These are phyloP conservation scores for Ciborinia camelliae DNA, from an alignment of 2,329 filamentous ascomycete genomes.

Conservation along the genomic window DNA sequence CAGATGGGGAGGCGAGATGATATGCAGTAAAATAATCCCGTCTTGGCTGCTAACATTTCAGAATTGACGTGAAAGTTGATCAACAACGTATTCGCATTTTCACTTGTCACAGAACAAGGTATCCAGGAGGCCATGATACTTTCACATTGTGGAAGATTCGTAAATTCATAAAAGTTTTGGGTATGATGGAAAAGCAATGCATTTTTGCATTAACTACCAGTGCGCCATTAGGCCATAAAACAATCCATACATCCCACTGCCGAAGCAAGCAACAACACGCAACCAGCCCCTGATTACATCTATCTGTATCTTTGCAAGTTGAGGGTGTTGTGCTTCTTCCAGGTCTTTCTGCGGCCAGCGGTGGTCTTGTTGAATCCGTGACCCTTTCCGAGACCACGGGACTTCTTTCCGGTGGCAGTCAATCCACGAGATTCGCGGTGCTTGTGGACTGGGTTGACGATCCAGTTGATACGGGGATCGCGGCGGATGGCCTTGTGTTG, in stretches of 20 bases:
- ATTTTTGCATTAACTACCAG: conserved; percentile 26
- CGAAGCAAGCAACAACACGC: conserved; percentile 30
- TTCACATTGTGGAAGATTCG: conserved; percentile 22
- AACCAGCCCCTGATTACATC: conserved; percentile 33
- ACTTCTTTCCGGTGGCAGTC: conserved; percentile 99
- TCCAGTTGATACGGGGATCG: conserved; percentile 99
- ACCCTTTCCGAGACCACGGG: conserved; percentile 98
- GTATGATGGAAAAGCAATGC: conserved; percentile 26
- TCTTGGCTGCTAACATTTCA: background rate
- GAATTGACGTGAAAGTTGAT: background rate
- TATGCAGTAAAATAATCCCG: background rate
- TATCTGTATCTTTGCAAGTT: conserved; percentile 98
- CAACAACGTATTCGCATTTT: background rate
- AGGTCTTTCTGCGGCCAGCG: conserved; percentile 98
- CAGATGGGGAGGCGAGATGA: background rate
- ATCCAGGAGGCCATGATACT: background rate
- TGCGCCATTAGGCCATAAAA: conserved; percentile 25
- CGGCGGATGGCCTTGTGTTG: conserved; percentile 99
- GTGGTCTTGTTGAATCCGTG: conserved; percentile 99
- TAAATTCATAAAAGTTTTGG: conserved; percentile 23
- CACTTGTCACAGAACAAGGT: conserved; percentile 6
- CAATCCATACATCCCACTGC: conserved; percentile 27
- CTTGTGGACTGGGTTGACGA: conserved; percentile 99
- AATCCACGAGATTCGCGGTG: conserved; percentile 98
- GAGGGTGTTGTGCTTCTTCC: conserved; percentile 99